Evolutionary conservation across 805 yeast species (phyloP), one percentile per base, ranked within the genome.

Genomic region (Lipomyces kockii): DNA sequence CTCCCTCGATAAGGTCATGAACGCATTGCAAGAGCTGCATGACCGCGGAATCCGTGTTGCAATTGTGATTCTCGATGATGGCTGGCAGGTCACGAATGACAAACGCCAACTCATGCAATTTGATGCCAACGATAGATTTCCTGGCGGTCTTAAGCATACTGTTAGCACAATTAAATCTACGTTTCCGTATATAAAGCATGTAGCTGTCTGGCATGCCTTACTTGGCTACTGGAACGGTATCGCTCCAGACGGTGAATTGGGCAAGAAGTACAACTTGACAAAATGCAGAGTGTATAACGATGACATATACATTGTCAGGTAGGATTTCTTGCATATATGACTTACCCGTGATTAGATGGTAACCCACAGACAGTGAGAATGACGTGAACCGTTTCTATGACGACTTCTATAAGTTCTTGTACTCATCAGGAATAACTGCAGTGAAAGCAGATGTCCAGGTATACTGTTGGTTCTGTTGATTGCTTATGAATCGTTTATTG

Each of bases 171-270:
- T 77, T 22, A 64, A 62, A 53, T 29, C 27, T 6, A 51, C 57
- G 17, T 71, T 61, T 55, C 74, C 74, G 4, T 76, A 76, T 58
- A 69, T 77, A 12, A 62, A 60, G 54, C 75, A 74, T 32, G 74
- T 77, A 29, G 76, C 75, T 7, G 78, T 77, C n/a, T 76, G 78
- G 78, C 75, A 76, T 35, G 76, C 78, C 2, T 56, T 77, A 11
- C 63, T 68, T 20, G 79, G 79, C 3, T 76, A 74, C 54, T 76
- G 78, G 78, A 68, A 75, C 60, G 79, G 78, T 0, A 64, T 77
- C 27, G 68, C 59, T 6, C 72, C 71, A 2, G 71, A 71, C 4
- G 68, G 76, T 11, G 69, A 65, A 43, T 51, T 76, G 32, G 77
- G 72, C 34, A 32, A 73, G 55, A 52, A 60, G 43, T 70, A 71